Base-by-base conservation (phyloP, 2,329 filamentous ascomycete species). In the Verticillium tricorpus region DNA sequence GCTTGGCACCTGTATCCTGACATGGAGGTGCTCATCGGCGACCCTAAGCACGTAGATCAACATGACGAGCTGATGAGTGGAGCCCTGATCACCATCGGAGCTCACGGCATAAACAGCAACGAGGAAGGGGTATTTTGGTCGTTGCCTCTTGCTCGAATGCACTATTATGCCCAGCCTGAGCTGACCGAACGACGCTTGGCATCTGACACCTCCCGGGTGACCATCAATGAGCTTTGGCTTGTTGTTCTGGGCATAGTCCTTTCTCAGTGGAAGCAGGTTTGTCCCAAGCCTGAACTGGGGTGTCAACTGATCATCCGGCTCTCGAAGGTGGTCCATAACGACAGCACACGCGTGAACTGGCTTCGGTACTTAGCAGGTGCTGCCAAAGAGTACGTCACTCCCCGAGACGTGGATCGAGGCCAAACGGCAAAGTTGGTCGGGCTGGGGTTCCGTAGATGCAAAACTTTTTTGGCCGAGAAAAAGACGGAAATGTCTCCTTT, bases 1-100 rank as follows among this genome's bases (percentile, higher is more conserved):
- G 35, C 57, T 2, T 58, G 57, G 57, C 57, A 58, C 28, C 34
- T 58, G 8, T 58, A 58, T 19, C 57, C 57, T 5, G 57, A 58
- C 22, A 58, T 58, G 37, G 34, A 39, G 9, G 57, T 58, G 14
- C 22, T 45, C 3, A 17, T 39, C 5, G 14, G 25, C 17, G 9
- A 25, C 17, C 3, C 17, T 5, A 28, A 28, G 19, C 12, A 25
- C n/a, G 19, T 58, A 19, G 12, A 50, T 6, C 57, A 58, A 25
- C 11, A 58, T 14, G 57, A 58, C 34, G 32, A 35, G 7, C 14
- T 58, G 5, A 39, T 58, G 34, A 11, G 11, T 7, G 40, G 40
- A 11, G 57, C 32, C 19, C 8, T 58, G 5, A 6, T 58, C 17
- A 58, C 57, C 6, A 17, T 58, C 28, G 57, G 22, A 17, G 19